Evolutionary conservation across 176 grass and related monocot species (phyloP), one percentile per base, ranked within the genome.

Genomic region (Oryza brachyantha): DNA sequence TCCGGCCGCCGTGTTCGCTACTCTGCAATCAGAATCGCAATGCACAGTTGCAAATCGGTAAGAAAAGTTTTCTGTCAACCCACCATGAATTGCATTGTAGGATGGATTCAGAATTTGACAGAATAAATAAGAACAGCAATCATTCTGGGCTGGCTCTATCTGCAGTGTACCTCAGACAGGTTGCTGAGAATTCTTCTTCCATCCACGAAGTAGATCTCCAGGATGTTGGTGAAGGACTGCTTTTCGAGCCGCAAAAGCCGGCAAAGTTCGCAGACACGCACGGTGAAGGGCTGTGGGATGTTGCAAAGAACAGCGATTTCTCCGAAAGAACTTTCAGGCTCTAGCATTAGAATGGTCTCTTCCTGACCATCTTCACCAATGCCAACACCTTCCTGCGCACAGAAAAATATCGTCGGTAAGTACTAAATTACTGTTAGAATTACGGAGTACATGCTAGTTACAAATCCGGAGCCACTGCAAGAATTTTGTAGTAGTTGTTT

Each of bases 201-300:
- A 6, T 99, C 96, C 14, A 96, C 86, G 66, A 96, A 99, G 85
- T 88, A 96, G 46, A 99, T 91, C 70, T 99, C 92, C 63, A 99
- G 63, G 63, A 99, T 93, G 72, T 99, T 93, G 60, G 88, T 87
- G 76, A 99, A 95, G 24, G 78, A 73, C 80, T 91, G 92, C 84
- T 99, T 99, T 54, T 99, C 90, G 0, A 99, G 83, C 5, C 92
- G 87, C 34, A 99, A 82, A 5, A 99, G 92, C 36, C 83, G 88
- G 59, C 85, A 92, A 60, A 95, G 90, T 76, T 96, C 90, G 25
- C 90, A 88, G 13, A 94, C 90, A 31, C 90, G 85, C 69, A 99
- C 88, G 26, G 90, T 93, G 70, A 82, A 99, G 16, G 92, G 96
- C 36, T 95, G 96, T 50, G 92, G 96, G 67, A 99, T 96, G 59